Evolutionary conservation across 1,284 basidiomycete genomes (phyloP).

Genomic region (Austroboletus niveus): DNA sequence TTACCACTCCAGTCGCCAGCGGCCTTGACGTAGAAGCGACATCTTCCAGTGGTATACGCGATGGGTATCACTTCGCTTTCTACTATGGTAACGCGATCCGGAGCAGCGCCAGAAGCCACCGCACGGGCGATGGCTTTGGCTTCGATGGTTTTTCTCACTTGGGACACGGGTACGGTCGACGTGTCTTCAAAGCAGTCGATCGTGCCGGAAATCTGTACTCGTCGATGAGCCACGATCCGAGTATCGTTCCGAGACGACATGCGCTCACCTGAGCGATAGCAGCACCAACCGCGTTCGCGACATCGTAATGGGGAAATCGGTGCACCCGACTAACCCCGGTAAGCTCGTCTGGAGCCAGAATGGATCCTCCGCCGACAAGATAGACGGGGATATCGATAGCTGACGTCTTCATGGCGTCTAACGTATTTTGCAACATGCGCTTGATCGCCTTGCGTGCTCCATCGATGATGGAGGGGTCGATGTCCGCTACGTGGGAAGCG

Average conservation of each 20-base stretch:
- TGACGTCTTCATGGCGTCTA: constrained; percentile 60
- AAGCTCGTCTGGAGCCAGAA: constrained; percentile 48
- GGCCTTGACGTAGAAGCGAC: constrained; percentile 52
- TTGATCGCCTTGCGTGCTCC: constrained; percentile 43
- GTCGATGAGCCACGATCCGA: constrained; percentile 6
- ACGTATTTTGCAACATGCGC: constrained; percentile 44
- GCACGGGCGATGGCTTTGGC: constrained; percentile 36
- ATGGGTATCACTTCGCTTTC: constrained; percentile 40
- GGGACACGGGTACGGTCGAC: constrained; percentile 39
- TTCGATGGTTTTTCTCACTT: constrained; percentile 43
- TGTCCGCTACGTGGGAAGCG: constrained; percentile 28
- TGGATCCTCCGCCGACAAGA: constrained; percentile 54
- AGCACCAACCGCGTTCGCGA: constrained; percentile 62
- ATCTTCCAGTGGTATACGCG: constrained; percentile 33
- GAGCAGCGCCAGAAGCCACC: constrained; percentile 44
- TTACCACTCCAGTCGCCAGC: constrained; percentile 45
- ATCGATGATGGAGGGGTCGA: constrained; percentile 28
- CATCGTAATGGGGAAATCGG: constrained; percentile 49
- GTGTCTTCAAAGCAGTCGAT: constrained; percentile 42
- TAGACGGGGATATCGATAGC: constrained; percentile 47
- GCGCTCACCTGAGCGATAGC: constrained; percentile 39
- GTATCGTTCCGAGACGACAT: neutral
- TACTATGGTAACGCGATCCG: constrained; percentile 33
- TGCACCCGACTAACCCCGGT: constrained; percentile 50
- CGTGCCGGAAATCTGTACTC: constrained; percentile 36